Evolutionary conservation across 495 filamentous ascomycete genomes (phyloP), one percentile per base, ranked within the genome.

Genomic region (Penicillium maclennaniae): DNA sequence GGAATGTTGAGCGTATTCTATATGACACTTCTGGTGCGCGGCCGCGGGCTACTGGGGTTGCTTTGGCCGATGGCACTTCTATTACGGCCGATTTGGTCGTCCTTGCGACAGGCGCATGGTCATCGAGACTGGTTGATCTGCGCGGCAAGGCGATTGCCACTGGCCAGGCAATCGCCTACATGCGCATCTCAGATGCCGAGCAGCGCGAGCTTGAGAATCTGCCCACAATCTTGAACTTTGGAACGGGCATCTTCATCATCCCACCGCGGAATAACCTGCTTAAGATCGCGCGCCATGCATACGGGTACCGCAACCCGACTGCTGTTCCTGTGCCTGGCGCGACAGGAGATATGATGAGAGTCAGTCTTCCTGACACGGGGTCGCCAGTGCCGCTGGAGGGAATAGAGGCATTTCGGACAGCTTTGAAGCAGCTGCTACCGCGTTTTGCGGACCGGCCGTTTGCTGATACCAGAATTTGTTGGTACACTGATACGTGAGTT

Each of bases 91-190:
- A 88, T 45, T 76, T 97, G 5, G 83, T 86, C 15, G 71, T 97
- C 49, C 75, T 96, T 7, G 91, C 93, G 0, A 83, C 90, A 0
- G 93, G 93, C 6, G 88, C 93, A 1, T 97, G 91, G 91, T 87
- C 88, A 6, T 76, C 80, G 0, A 72, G 77, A 0, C 71, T 98
- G 7, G 71, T 98, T 41, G 87, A 96, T 69, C 69, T 97, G 1
- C 72, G 83, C n/a, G 89, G 88, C 3, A 78, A 87, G 19, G 84
- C 82, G 4, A 75, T 84, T 37, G 85, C 91, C 2, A 92, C 87
- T 0, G 93, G 88, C 1, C 93, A 98, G 62, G 80, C 85, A 0
- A 65, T 97, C 23, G 85, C 78, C 1, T 97, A 96, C 73, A 65
- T 96, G 27, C 68, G 76, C 48, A 67, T 96, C 45, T 84, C 84